phyloP scores from a whole-genome alignment of 306 rosid species.

The Medicago ruthenica region DNA sequence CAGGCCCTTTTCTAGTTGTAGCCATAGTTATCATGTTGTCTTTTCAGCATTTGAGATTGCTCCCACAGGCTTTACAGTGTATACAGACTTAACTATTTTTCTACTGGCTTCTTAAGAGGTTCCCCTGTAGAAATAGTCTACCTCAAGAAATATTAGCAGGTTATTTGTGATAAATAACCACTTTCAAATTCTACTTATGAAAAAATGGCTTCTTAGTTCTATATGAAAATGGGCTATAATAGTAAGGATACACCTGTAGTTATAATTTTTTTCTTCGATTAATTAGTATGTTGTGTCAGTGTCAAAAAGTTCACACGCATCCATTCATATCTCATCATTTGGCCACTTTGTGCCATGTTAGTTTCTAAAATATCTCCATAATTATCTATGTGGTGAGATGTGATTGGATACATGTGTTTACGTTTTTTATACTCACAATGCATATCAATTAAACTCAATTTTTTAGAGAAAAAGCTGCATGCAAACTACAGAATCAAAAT shows the following conservation, averaged over 20 bases:
- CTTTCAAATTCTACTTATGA: slow-evolving; percentile 7
- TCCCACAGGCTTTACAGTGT: background rate
- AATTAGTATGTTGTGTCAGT: too few species aligned
- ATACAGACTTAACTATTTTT: too few species aligned
- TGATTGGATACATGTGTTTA: too few species aligned
- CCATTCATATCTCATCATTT: too few species aligned
- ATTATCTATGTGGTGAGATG: too few species aligned
- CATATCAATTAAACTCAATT: too few species aligned
- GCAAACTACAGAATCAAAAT: background rate
- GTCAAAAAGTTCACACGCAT: too few species aligned
- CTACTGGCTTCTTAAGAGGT: background rate
- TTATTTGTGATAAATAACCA: background rate
- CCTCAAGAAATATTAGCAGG: slow-evolving; percentile 1
- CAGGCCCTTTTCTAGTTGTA: background rate
- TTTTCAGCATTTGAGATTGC: background rate
- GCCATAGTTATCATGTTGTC: background rate
- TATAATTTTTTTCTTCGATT: background rate
- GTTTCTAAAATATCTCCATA: too few species aligned
- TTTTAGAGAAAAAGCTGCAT: background rate
- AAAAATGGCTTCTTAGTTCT: slow-evolving; percentile 13
- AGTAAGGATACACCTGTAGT: background rate
- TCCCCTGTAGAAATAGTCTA: background rate
- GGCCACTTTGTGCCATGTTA: too few species aligned
- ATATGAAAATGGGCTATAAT: slow-evolving; percentile 1
- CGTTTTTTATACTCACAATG: too few species aligned